Conservation (phyloP, 140 eudicot species). For the Flaveria floridana region DNA sequence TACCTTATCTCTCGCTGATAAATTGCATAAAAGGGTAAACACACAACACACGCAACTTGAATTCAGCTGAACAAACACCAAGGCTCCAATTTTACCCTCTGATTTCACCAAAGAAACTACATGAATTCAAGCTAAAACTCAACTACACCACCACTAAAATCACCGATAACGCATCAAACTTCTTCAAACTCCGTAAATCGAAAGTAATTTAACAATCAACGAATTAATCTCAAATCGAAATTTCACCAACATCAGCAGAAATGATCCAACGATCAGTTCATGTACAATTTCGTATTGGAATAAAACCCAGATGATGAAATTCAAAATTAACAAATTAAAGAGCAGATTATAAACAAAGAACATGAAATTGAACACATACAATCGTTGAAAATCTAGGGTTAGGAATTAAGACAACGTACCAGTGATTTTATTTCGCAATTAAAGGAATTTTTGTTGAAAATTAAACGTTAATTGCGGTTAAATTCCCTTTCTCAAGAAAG, state of each 20-base stretch:
- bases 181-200: neutral
- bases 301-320: constrained; percentile 25
- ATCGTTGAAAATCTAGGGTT: constrained; percentile 8
- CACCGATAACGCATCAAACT: neutral
- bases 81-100: neutral
- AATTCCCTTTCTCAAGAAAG: constrained; percentile 32
- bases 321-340: constrained; percentile 2
- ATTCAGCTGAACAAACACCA: constrained; percentile 33
- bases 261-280: constrained; percentile 23
- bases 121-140: constrained; percentile 20
- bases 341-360: neutral
- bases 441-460: neutral
- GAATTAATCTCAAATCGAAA: constrained; percentile 10
- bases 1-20: constrained; percentile 18
- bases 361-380: constrained; percentile 10
- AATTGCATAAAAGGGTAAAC: constrained; percentile 12
- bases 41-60: constrained; percentile 29
- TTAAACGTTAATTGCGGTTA: constrained; percentile 22
- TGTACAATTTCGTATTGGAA: neutral
- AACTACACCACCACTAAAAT: neutral
- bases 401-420: constrained; percentile 29
- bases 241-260: constrained; percentile 15
- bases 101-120: neutral
- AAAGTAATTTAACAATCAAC: neutral
- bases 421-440: constrained; percentile 14